Base-by-base conservation (phyloP, 2,329 filamentous ascomycete genomes). In the Davidsoniella eucalypti region DNA sequence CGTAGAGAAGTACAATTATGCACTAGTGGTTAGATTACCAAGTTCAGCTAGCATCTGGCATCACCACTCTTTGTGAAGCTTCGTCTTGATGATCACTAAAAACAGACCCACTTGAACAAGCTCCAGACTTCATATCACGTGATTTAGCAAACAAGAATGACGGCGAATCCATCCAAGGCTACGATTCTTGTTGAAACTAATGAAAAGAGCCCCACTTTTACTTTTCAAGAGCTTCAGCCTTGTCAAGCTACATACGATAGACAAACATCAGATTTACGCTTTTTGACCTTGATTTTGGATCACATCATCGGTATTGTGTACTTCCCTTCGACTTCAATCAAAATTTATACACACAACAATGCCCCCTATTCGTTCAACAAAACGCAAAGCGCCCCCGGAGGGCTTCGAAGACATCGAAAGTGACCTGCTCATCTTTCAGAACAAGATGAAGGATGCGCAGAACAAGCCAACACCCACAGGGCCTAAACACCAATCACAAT, bases 371-470 rank as follows among this genome's bases (percentile, higher is more conserved):
- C 76, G 86, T 51, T 81, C 82, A 57, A 72, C 79, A 44, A 85
- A 84, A 67, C 77, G 81, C 61, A 92, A 90, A 70, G 78, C 85
- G 48, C 85, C 86, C 43, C 86, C 86, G 48, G 84, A 85, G 50
- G 86, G 86, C 64, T 93, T 92, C 70, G 79, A 81, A 61, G 86
- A 93, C 62, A 86, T 93, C 64, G 85, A 90, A 64, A 82, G 87
- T 62, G 86, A 87, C 58, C 78, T 92, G 40, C 76, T 92, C 58
- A 81, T 88, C 60, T 92, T 92, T 68, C 70, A 74, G 60, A 90
- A 88, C 72, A 87, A 88, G 71, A 90, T 93, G 84, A 92, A 90
- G 66, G 86, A 93, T 62, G 92, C 92, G 48, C 87, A 95, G 63
- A 94, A 93, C 66, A 83, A 87, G 44, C 82, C 87, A 67, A 85